Conservation (phyloP, 768 basidiomycete genomes). For the Termitomyces sp. region DNA sequence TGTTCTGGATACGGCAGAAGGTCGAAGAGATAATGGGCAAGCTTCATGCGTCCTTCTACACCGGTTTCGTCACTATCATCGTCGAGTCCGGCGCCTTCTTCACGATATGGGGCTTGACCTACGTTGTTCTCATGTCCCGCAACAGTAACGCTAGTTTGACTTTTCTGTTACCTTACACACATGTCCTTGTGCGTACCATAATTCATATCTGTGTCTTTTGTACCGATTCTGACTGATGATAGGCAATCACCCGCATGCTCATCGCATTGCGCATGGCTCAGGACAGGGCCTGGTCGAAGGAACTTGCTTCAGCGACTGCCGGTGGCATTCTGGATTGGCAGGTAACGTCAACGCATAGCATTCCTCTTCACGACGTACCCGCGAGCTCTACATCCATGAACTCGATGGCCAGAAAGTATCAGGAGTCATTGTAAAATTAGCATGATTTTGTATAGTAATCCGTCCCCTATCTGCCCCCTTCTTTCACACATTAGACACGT, state of each 20-base stretch:
- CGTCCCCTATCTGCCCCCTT: background rate
- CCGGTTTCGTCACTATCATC: constrained; percentile 16
- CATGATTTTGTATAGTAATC: constrained; percentile 7
- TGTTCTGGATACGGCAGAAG: constrained; percentile 13
- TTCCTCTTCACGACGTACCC: constrained; percentile 22
- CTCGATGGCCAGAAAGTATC: constrained; percentile 12
- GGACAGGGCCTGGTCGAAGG: constrained; percentile 34
- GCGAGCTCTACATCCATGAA: constrained; percentile 12
- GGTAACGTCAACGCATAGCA: constrained; percentile 32
- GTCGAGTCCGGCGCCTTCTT: constrained; percentile 21
- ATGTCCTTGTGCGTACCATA: constrained; percentile 14
- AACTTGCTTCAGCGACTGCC: constrained; percentile 27
- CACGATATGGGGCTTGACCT: constrained; percentile 17
- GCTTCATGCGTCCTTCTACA: constrained; percentile 19
- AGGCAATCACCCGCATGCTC: constrained; percentile 33
- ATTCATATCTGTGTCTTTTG: background rate
- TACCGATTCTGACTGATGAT: background rate
- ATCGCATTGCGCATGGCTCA: constrained; percentile 37
- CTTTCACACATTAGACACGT: background rate
- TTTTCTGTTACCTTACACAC: constrained; percentile 16
- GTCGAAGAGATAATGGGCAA: constrained; percentile 16
- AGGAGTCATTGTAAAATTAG: constrained; percentile 10
- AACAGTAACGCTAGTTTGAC: constrained; percentile 1
- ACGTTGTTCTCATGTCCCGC: constrained; percentile 16
- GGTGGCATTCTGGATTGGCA: constrained; percentile 35